phyloP scores from a whole-genome alignment of 1,284 basidiomycete species.

The Puccinia coronata region DNA sequence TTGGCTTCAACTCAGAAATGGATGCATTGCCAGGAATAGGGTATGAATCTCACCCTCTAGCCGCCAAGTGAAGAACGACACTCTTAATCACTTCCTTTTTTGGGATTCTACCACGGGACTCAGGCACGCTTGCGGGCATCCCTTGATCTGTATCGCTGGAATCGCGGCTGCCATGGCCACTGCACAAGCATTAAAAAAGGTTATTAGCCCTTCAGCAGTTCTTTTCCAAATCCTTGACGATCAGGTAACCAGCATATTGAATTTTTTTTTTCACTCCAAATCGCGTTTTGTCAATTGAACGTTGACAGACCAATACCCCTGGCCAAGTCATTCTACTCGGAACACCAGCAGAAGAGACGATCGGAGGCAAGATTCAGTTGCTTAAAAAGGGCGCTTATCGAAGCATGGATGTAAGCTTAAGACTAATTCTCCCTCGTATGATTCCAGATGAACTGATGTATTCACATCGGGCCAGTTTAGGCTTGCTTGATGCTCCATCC shows the following conservation, averaged over 20 bases:
- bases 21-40: constrained; percentile 68
- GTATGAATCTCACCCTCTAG: constrained; percentile 63
- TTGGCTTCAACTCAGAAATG: constrained; percentile 77
- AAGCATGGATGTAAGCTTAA: constrained; percentile 76
- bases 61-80: background rate
- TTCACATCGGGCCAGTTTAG: constrained; percentile 18
- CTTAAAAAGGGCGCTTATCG: constrained; percentile 72
- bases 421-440: constrained; percentile 55
- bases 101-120: background rate
- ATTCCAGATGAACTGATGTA: background rate
- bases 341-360: constrained; percentile 82
- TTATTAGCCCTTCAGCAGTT: constrained; percentile 41
- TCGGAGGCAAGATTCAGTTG: constrained; percentile 74
- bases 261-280: too few species aligned
- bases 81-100: constrained; percentile 3
- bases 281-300: too few species aligned
- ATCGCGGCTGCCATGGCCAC: constrained; percentile 74
- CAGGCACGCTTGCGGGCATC: constrained; percentile 62
- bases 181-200: constrained; percentile 66
- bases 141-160: constrained; percentile 78
- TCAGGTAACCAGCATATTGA: background rate
- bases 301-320: constrained; percentile 66
- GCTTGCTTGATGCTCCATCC: constrained; percentile 48
- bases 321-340: constrained; percentile 78
- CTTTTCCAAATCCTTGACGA: constrained; percentile 13